Conservation (phyloP, 169 alveolate species). For the Eimeria praecox region DNA sequence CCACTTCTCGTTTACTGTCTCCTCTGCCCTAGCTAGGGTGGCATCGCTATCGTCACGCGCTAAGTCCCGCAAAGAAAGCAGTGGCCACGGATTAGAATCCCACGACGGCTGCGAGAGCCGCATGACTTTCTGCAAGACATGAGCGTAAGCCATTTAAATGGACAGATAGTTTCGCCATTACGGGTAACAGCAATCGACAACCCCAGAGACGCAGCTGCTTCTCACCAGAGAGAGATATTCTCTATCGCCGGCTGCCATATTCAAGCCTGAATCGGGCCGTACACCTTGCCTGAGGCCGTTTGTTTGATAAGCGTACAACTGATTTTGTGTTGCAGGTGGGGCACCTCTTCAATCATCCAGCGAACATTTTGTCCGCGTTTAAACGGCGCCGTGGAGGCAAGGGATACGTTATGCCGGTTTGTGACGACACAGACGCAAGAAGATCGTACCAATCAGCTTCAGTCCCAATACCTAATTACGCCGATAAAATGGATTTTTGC, state of each 20-base stretch:
- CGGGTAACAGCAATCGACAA: background rate
- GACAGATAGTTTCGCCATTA: too few species aligned
- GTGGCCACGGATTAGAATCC: constrained; percentile 73
- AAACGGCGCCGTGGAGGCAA: background rate
- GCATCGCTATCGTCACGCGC: constrained; percentile 18
- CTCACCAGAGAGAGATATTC: constrained; percentile 70
- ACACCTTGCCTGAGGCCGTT: background rate
- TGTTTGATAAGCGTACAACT: background rate
- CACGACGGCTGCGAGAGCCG: constrained; percentile 81
- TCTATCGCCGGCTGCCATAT: constrained; percentile 52
- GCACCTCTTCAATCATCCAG: background rate
- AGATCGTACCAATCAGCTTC: background rate
- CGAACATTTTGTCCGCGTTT: background rate
- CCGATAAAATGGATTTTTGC: background rate
- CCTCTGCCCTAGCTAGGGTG: constrained; percentile 4
- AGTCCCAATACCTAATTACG: background rate
- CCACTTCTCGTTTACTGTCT: constrained; percentile 37
- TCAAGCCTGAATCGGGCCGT: background rate
- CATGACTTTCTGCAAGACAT: constrained; percentile 76
- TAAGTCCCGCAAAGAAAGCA: constrained; percentile 42
- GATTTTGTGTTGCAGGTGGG: background rate
- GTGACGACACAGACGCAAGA: background rate
- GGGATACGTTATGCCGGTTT: background rate
- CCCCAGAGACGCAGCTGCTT: background rate
- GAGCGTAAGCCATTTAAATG: background rate